A percentile compares a stretch with the other conserved stretches of the same genome.
Evolutionary conservation across 2,329 filamentous ascomycete species (phyloP).

Genomic region (Fusarium albosuccineum): DNA sequence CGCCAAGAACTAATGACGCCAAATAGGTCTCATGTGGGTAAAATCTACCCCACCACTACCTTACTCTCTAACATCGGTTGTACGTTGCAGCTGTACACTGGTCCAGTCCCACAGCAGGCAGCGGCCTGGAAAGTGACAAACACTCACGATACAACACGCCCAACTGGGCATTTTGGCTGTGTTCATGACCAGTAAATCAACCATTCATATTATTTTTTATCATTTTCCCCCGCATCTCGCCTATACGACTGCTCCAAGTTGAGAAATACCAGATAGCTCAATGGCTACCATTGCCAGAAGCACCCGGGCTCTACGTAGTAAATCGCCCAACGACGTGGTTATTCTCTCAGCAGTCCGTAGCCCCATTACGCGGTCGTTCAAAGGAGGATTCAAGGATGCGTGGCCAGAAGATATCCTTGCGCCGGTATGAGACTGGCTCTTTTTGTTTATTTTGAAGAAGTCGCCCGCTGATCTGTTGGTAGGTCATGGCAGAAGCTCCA

Average conservation of each 20-base stretch:
- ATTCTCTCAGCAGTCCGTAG: slow-evolving; percentile 92
- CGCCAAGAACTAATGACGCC: too few relatives aligned
- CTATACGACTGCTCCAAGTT: background rate
- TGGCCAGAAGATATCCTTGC: slow-evolving; percentile 90
- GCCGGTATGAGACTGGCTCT: slow-evolving; percentile 55
- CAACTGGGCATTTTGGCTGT: too few relatives aligned
- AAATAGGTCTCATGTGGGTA: too few relatives aligned
- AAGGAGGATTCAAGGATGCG: slow-evolving; percentile 85
- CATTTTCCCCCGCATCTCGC: too few relatives aligned
- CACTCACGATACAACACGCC: too few relatives aligned
- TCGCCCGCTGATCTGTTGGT: accelerated
- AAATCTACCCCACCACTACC: too few relatives aligned
- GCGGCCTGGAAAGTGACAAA: too few relatives aligned
- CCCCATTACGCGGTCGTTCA: slow-evolving; percentile 84
- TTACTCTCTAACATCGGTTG: too few relatives aligned
- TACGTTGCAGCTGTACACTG: too few relatives aligned
- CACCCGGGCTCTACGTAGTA: slow-evolving; percentile 51
- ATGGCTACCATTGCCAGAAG: slow-evolving; percentile 1
- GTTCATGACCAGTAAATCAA: too few relatives aligned
- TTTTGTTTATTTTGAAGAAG: background rate
- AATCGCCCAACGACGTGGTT: slow-evolving; percentile 83
- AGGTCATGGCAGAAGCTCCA: slow-evolving; percentile 19
- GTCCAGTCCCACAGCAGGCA: too few relatives aligned
- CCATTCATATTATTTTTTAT: too few relatives aligned
- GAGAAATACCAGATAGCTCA: background rate